Conservation (phyloP, 2,329 filamentous ascomycete species). For the Chalaropsis ovoidea region DNA sequence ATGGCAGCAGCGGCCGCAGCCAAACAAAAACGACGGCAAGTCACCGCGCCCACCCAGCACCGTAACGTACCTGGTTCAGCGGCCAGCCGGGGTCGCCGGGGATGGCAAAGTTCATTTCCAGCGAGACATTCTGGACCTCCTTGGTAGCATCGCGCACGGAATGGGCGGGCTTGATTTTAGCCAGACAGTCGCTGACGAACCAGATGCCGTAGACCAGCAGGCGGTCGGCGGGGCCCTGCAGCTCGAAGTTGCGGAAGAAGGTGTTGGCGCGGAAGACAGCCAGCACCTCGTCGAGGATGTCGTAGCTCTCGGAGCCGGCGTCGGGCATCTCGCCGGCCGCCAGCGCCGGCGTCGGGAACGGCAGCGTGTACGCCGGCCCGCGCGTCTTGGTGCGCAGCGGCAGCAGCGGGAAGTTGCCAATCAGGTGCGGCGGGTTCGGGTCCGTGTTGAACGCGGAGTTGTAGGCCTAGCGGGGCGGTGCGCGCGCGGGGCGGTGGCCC, state of each 20-base stretch:
- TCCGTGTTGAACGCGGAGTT: conserved; percentile 92
- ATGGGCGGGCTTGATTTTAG: conserved; percentile 72
- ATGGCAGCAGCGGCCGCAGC: neutral
- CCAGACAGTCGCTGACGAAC: conserved; percentile 82
- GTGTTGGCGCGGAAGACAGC: conserved; percentile 94
- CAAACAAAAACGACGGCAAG: neutral
- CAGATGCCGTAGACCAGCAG: conserved; percentile 94
- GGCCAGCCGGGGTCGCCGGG: conserved; percentile 90
- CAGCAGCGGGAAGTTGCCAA: conserved; percentile 89
- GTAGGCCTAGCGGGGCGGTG: conserved; percentile 71
- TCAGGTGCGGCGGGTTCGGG: conserved; percentile 51
- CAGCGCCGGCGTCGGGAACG: conserved; percentile 47
- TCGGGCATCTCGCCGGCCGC: conserved; percentile 57
- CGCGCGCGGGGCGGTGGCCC: too few species aligned
- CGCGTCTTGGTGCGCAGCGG: conserved; percentile 90
- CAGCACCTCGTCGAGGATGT: conserved; percentile 89
- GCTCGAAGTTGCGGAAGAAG: conserved; percentile 98
- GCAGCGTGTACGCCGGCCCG: conserved; percentile 84
- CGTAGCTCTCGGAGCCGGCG: conserved; percentile 84
- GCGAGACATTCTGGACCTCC: conserved; percentile 79
- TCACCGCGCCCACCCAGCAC: conserved; percentile 12
- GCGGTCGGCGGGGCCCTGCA: conserved; percentile 88
- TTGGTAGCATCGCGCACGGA: conserved; percentile 50
- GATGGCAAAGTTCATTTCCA: conserved; percentile 87
- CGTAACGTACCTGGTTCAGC: conserved; percentile 64